Percentiles rank a stretch among this genome's conserved stretches.
phyloP scores from a whole-genome alignment of 441 rosid species.

The Lepidium campestre region DNA sequence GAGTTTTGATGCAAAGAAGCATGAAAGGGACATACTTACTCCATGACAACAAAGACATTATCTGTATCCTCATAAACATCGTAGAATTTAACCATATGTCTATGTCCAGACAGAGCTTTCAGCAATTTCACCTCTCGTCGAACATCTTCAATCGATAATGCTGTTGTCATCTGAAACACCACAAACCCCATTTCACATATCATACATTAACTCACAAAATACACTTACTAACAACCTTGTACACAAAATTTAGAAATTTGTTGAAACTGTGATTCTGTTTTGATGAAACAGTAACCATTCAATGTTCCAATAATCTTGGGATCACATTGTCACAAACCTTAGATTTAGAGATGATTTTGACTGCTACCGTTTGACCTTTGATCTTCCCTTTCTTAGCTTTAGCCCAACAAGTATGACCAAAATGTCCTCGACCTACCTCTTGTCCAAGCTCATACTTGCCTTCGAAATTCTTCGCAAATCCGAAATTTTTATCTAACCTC shows the following conservation, averaged over 20 bases:
- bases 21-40: slow-evolving; percentile 36
- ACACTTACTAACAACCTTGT: no score
- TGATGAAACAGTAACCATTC: neutral
- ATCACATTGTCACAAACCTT: slow-evolving; percentile 36
- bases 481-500: slow-evolving; percentile 44
- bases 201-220: no score
- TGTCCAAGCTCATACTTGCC: slow-evolving; percentile 48
- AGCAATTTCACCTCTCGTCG: slow-evolving; percentile 58
- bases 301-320: neutral
- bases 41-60: slow-evolving; percentile 56
- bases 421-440: slow-evolving; percentile 73
- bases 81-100: slow-evolving; percentile 48
- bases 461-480: slow-evolving; percentile 44
- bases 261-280: neutral
- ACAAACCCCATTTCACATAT: neutral
- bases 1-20: neutral
- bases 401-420: slow-evolving; percentile 73
- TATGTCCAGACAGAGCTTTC: slow-evolving; percentile 51
- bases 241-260: neutral
- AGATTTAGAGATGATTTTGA: slow-evolving; percentile 66
- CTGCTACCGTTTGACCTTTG: slow-evolving; percentile 59
- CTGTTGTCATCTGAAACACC: slow-evolving; percentile 56
- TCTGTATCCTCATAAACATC: slow-evolving; percentile 53
- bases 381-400: slow-evolving; percentile 58
- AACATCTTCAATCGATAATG: slow-evolving; percentile 59